Base-by-base conservation (phyloP, 257 asterid species). In the Haberlea rhodopensis region DNA sequence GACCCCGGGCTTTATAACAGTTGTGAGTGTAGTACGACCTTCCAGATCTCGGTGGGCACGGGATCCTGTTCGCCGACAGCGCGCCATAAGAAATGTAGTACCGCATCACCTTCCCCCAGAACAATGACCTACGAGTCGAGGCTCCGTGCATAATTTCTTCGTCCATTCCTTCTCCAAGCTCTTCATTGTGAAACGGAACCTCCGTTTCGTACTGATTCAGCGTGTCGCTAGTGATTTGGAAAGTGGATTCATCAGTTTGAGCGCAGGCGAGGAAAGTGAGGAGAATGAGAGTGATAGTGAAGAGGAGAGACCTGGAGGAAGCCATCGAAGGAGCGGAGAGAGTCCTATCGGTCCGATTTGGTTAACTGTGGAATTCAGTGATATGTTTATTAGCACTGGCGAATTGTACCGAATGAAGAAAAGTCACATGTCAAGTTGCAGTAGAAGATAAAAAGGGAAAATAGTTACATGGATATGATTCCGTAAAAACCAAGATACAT, bases 21-120 rank as follows among this genome's bases (percentile, higher is more conserved):
- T 84, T 79, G 63, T 84, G 91, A 8, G 96, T 88, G 48, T 88
- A 86, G 59, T 88, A 88, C 6, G 96, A 88, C 71, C 95, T 82
- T 11, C 96, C 96, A n/a, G n/a, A n/a, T n/a, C n/a, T n/a, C n/a
- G n/a, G n/a, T n/a, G n/a, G n/a, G n/a, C n/a, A n/a, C n/a, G n/a
- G n/a, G n/a, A n/a, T n/a, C n/a, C n/a, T n/a, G n/a, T n/a, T n/a
- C n/a, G n/a, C n/a, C n/a, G n/a, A n/a, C n/a, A n/a, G n/a, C n/a
- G n/a, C n/a, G n/a, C n/a, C n/a, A n/a, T n/a, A n/a, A n/a, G n/a
- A n/a, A n/a, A n/a, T n/a, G n/a, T n/a, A n/a, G n/a, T n/a, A n/a
- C n/a, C n/a, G n/a, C n/a, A n/a, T n/a, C n/a, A n/a, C n/a, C n/a
- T n/a, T n/a, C n/a, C n/a, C n/a, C n/a, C n/a, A n/a, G n/a, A n/a